Base-by-base conservation (phyloP, 768 basidiomycete species). In the Tulasnella calospora region DNA sequence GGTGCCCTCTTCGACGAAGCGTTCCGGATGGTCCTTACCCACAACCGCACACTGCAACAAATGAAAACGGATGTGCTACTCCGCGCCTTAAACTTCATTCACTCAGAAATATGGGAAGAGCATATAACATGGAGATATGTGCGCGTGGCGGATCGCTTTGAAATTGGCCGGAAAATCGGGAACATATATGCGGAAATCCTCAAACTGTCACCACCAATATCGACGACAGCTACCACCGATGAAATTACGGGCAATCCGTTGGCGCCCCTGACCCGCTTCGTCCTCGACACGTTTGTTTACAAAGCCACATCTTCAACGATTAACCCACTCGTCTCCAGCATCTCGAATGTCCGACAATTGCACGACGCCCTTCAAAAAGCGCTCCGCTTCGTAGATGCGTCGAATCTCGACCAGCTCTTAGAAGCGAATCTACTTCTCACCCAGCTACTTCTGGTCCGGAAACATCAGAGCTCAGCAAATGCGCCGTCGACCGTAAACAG, bases 31-130 rank as follows among this genome's bases (percentile, higher is more conserved):
- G 84, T 86, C 13, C 82, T 86, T 27, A 80, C 79, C n/a, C 69
- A 90, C 70, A 90, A 90, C 71, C 83, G 88, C 8, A 89, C 89
- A 41, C 86, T 92, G 44, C 90, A 88, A 73, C 90, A 90, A 81
- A 85, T 95, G 76, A 95, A 95, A 82, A 92, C 94, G 81, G 93
- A 94, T 78, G 94, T 96, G 6, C 86, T 96, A 33, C 85, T 93
- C 71, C 90, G 93, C 44, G 94, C 93, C 0, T 87, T 90, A 17
- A 87, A 87, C 6, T 94, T 96, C 80, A 88, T 96, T 12, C 94
- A 95, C 81, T 89, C 89, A 10, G 93, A 96, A 83, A 90, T 97
- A 27, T 98, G 96, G 96, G 89, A 92, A 0, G 92, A 92, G 81
- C 92, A 94, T 83, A 83, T 90, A 51, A 89, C 90, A 2, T 98